Conservation (phyloP, 1,284 basidiomycete species). For the Acaromyces ingoldii region DNA sequence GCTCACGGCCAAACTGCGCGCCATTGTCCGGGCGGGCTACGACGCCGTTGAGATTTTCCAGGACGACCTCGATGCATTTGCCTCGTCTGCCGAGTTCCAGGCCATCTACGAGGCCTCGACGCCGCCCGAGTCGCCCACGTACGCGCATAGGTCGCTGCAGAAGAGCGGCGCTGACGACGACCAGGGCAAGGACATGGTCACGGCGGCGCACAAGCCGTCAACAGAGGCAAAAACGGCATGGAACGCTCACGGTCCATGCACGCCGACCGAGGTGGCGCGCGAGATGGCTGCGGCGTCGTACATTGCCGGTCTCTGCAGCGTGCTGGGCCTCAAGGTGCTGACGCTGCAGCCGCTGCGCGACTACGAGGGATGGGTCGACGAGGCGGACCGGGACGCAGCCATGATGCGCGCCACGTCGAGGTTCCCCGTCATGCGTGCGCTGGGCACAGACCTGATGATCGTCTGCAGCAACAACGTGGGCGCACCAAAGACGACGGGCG, state of each 20-base stretch:
- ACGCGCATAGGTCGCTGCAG: constrained; percentile 12
- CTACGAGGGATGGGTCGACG: constrained; percentile 45
- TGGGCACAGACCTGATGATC: constrained; percentile 37
- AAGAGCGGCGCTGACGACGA: too few relatives aligned
- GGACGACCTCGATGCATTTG: constrained; percentile 47
- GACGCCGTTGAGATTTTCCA: constrained; percentile 50
- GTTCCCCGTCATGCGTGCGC: constrained; percentile 35
- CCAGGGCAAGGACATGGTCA: too few relatives aligned
- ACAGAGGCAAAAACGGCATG: constrained; percentile 2
- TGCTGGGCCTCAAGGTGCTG: constrained; percentile 38
- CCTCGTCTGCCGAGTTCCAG: constrained; percentile 28
- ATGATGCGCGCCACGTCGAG: constrained; percentile 18
- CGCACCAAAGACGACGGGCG: constrained; percentile 29
- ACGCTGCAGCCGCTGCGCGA: constrained; percentile 52
- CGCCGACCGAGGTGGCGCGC: constrained; percentile 14
- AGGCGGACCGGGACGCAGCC: constrained; percentile 17
- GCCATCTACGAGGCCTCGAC: constrained; percentile 18
- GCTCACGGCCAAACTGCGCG: constrained; percentile 41
- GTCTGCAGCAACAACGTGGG: constrained; percentile 42
- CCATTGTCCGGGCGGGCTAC: constrained; percentile 44
- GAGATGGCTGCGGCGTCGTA: constrained; percentile 40
- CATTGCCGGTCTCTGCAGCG: constrained; percentile 30
- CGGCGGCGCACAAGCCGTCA: too few relatives aligned
- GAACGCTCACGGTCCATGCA: constrained; percentile 29
- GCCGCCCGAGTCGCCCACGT: constrained; percentile 26